Evolutionary conservation across 768 basidiomycete genomes (phyloP), one percentile per base, ranked within the genome.

Genomic region (Phallus indusiatus): DNA sequence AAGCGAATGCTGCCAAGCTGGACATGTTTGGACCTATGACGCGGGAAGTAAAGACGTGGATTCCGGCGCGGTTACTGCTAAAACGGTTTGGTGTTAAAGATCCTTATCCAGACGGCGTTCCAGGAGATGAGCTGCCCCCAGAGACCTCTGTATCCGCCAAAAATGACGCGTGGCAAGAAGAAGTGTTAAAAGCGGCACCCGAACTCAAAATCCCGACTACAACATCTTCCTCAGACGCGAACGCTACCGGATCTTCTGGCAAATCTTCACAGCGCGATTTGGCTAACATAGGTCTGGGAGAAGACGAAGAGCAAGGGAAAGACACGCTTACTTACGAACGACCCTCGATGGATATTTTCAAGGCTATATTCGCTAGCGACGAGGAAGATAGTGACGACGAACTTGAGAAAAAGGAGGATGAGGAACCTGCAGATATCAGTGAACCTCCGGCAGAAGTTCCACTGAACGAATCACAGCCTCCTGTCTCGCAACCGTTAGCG

Each of bases 311-410:
- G 28, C 94, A 96, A 68, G 94, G 93, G 0, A 73, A 80, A 37
- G 93, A 94, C 66, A 93, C 84, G 6, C 75, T 97, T 63, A 94
- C 89, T 0, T 94, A 97, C 69, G 77, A 89, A 65, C 80, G 88
- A 42, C 95, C 96, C 1, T 75, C 84, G 6, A 90, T 93, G 80
- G 88, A 93, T 67, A 83, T 98, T 48, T 99, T 98, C 78, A 96
- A 95, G 69, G 94, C 95, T 2, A 97, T 99, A 61, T 99, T 99
- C 69, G 94, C 93, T 11, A 93, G 90, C 71, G 91, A 92, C 61
- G 90, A 92, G 49, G 93, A 95, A 66, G 89, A 90, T 36, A 85
- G 84, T 17, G 88, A 84, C 9, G 84, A 69, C 14, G 67, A 69
- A 28, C 65, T 64, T 56, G 58, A 55, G 55, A 60, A 54, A 54